These are phyloP conservation scores for Microbotryum scabiosae DNA, from an alignment of 1,284 basidiomycete species.

Conservation along the genomic window DNA sequence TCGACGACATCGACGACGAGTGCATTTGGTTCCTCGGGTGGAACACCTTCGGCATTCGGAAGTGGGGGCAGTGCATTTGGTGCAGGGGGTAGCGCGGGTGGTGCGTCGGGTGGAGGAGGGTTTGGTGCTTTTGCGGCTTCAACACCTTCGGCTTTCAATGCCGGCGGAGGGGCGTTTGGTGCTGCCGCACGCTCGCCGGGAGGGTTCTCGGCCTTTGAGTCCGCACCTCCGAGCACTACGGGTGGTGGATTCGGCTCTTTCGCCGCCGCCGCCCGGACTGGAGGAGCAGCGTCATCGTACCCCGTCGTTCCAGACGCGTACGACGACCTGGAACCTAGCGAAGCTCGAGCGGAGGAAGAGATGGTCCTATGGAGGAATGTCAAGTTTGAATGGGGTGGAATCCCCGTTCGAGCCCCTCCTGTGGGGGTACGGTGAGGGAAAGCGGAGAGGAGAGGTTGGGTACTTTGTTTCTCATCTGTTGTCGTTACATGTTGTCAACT, in stretches of 20 bases:
- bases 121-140: constrained; percentile 41
- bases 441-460: too few species aligned
- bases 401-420: too few species aligned
- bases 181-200: constrained; percentile 30
- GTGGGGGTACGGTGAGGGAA: too few species aligned
- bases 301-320: constrained; percentile 19
- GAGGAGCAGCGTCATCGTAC: not conserved
- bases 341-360: constrained; percentile 47
- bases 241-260: constrained; percentile 30
- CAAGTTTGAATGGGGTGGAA: constrained; percentile 60
- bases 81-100: constrained; percentile 8
- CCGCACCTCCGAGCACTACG: constrained; percentile 24
- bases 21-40: not conserved
- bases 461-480: too few species aligned
- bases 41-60: not conserved
- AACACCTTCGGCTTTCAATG: constrained; percentile 31
- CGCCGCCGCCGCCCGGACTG: not conserved
- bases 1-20: not conserved
- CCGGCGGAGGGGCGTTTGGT: constrained; percentile 44
- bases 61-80: constrained; percentile 10
- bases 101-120: constrained; percentile 41
- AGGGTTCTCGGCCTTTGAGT: constrained; percentile 33
- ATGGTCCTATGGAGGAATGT: constrained; percentile 54
- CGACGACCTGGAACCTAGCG: constrained; percentile 21
- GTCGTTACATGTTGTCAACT: too few species aligned